Evolutionary conservation across 106 monocot genomes (phyloP), one percentile per base, ranked within the genome.

Genomic region (Allium fistulosum): DNA sequence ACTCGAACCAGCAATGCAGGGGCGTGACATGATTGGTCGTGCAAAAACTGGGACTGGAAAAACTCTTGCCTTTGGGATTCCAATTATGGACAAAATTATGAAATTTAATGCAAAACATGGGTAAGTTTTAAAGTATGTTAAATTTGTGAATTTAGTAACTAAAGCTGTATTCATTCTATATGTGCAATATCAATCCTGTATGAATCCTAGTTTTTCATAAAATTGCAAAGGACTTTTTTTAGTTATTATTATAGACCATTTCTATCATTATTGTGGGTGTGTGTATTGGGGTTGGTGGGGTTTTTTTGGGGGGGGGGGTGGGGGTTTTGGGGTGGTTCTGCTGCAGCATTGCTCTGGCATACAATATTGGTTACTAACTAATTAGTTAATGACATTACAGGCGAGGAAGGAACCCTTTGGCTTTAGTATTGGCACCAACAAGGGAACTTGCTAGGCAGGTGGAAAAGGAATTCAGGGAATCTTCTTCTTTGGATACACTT

Each of bases 11-110:
- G 97, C 97, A 75, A 99, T 92, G 92, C 84, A 92, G 79, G 97
- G 97, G 46, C 81, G 80, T 58, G 97, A 99, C 67, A 85, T 99
- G 92, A 87, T 92, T 77, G 97, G 97, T 22, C 86, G 97, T 51
- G 97, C 97, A 56, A 89, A 75, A 78, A 99, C 97, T 45, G 97
- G 97, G 18, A 99, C 97, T 1, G 97, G 97, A 51, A 99, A 99
- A 64, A 99, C 97, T 59, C 87, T 99, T 63, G 97, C 97, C 69
- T 99, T 99, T 90, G 97, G 87, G 17, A 99, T 99, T 74, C 97
- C 97, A 3, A 92, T 99, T 22, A 85, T 99, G 74, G 92, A 99
- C 73, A 99, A 76, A 63, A 99, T 99, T 62, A 80, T 90, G 14
- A 60, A 77, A 14, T 82, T 69, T 56, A 86, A 99, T 66, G 73